These are phyloP conservation scores for Leishmania guyanensis DNA, from an alignment of 208 protist genomes.

Conservation along the genomic window DNA sequence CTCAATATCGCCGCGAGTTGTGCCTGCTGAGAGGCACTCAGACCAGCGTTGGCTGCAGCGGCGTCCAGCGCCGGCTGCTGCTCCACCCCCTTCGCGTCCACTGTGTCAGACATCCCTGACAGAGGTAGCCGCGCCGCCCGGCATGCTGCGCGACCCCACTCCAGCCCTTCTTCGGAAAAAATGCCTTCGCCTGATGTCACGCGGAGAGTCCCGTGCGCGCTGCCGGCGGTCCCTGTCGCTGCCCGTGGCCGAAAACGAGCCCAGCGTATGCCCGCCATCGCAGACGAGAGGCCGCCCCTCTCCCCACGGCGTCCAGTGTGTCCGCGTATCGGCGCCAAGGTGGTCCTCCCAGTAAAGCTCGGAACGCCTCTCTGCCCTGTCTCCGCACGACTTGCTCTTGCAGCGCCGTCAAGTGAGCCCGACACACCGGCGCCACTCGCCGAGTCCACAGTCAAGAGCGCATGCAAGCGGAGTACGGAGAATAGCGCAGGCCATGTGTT, in stretches of 20 bases:
- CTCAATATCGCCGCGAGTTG: slow-evolving; percentile 14
- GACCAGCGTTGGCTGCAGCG: background rate
- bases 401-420: background rate
- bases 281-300: background rate
- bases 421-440: background rate
- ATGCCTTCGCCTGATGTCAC: slow-evolving; percentile 1
- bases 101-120: background rate
- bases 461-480: slow-evolving; percentile 12
- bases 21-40: slow-evolving; percentile 6
- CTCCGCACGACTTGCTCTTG: background rate
- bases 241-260: slow-evolving; percentile 1
- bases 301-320: background rate
- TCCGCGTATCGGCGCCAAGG: background rate
- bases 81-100: background rate
- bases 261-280: slow-evolving; percentile 22
- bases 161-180: slow-evolving; percentile 22
- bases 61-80: background rate
- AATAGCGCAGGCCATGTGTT: slow-evolving; percentile 15
- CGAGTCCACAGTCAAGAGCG: background rate
- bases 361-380: background rate
- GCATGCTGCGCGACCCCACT: slow-evolving; percentile 10
- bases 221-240: background rate
- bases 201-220: background rate
- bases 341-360: no score
- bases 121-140: background rate